Evolutionary conservation across 2,329 filamentous ascomycete species (phyloP).

Genomic region (Claviceps sp.): DNA sequence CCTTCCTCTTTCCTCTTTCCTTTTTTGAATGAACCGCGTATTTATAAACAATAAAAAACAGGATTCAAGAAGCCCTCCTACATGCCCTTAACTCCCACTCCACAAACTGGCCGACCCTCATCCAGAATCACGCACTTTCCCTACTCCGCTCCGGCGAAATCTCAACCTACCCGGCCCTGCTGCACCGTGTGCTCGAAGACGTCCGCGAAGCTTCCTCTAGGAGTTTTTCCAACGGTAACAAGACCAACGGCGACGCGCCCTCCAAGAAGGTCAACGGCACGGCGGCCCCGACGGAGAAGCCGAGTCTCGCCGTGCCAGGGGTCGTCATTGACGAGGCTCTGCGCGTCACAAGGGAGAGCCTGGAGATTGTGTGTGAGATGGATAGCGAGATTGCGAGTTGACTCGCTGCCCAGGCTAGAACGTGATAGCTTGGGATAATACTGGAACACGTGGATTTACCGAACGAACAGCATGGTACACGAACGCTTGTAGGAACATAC

Average conservation of each 20-base stretch:
- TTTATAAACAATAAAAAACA: slow-evolving; percentile 24
- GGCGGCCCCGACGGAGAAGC: slow-evolving; percentile 10
- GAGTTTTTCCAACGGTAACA: slow-evolving; percentile 18
- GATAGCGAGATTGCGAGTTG: slow-evolving; percentile 15
- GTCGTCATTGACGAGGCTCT: slow-evolving; percentile 49
- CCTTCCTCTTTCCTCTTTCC: background rate
- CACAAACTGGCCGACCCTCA: slow-evolving; percentile 47
- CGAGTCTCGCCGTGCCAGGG: slow-evolving; percentile 41
- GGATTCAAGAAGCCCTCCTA: slow-evolving; percentile 49
- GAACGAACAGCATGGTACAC: background rate
- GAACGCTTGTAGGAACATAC: background rate
- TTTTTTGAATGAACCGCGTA: background rate
- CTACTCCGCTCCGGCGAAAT: slow-evolving; percentile 48
- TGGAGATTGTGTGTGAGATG: slow-evolving; percentile 35
- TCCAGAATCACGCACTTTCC: slow-evolving; percentile 45
- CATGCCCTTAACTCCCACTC: slow-evolving; percentile 46
- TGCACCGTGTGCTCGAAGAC: slow-evolving; percentile 48
- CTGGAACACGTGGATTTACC: background rate
- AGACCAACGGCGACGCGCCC: slow-evolving; percentile 18
- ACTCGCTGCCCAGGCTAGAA: slow-evolving; percentile 1
- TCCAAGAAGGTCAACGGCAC: slow-evolving; percentile 16
- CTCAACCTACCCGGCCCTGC: slow-evolving; percentile 46
- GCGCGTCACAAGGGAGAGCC: slow-evolving; percentile 42
- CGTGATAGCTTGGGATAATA: background rate
- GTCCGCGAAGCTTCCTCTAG: slow-evolving; percentile 35